phyloP scores from a whole-genome alignment of 2,329 filamentous ascomycete species.

The Bertia moriformis region DNA sequence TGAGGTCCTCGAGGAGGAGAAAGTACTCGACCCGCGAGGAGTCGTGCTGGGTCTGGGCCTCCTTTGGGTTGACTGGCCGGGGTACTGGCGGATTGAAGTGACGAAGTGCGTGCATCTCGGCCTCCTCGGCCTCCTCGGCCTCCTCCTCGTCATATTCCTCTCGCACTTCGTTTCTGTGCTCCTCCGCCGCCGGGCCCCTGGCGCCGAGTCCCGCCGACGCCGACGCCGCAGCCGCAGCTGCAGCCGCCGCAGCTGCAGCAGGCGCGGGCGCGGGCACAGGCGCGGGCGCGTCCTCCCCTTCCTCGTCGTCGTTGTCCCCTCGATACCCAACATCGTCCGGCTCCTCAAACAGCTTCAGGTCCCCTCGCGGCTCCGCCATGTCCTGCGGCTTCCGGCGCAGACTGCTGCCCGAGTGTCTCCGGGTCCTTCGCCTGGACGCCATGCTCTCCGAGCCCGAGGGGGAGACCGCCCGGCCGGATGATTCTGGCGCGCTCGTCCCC shows the following conservation, averaged over 20 bases:
- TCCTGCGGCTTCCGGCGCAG: conserved; percentile 61
- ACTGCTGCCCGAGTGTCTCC: conserved; percentile 78
- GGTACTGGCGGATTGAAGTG: too few species aligned
- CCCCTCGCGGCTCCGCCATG: conserved; percentile 58
- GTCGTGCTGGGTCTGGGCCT: conserved; percentile 40
- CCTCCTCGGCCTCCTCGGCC: too few species aligned
- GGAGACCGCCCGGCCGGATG: conserved; percentile 28
- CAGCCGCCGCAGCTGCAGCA: conserved; percentile 3
- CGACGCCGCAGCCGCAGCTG: neutral
- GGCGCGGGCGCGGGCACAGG: conserved; percentile 7
- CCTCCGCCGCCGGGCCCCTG: conserved; percentile 3
- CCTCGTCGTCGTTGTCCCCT: conserved; percentile 55
- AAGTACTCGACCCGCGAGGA: conserved; percentile 82
- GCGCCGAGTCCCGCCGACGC: neutral
- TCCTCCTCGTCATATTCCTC: too few species aligned
- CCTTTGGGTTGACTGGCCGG: conserved; percentile 55
- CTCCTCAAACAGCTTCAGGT: conserved; percentile 80
- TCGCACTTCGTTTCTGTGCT: too few species aligned
- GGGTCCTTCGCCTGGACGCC: conserved; percentile 32
- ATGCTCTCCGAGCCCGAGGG: too few species aligned
- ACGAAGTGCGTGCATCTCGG: too few species aligned
- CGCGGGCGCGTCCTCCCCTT: conserved; percentile 22
- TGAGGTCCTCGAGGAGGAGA: conserved; percentile 82
- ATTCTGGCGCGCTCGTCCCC: conserved; percentile 50
- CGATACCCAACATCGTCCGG: conserved; percentile 72